Base-by-base conservation (phyloP, 1,284 basidiomycete species). In the Pyrrhoderma noxium region DNA sequence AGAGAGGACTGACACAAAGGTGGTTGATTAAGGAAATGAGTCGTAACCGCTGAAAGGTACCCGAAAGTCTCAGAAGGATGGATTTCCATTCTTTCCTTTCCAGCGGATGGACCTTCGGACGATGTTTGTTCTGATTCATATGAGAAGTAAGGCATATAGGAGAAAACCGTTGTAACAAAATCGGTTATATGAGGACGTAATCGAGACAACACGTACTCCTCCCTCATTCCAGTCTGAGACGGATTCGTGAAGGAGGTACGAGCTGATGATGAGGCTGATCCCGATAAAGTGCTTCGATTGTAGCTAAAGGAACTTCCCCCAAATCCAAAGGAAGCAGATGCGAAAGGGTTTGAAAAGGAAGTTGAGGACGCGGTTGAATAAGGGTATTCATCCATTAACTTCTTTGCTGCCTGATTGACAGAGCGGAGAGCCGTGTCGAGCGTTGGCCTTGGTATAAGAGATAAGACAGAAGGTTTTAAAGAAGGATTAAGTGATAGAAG, bases 141-240 rank as follows among this genome's bases (percentile, higher is more conserved):
- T 18, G 86, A 85, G 63, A 90, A 90, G 64, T 90, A 90, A 1
- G 85, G 85, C 44, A 90, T 76, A 61, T 89, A 90, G 7, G 88
- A 82, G 61, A 79, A 74, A 63, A 77, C 85, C 14, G 82, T 76
- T 2, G 86, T 75, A 27, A 83, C 78, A 57, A 88, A 90, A 47
- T 89, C 86, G 47, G 74, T 68, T 48, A 89, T 79, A 62, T 82
- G 80, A 18, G 84, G 82, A 49, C 80, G 75, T n/a, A 90, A 70
- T 52, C 87, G 76, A 16, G 80, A 85, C 31, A 80, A 65, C 57
- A 90, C 74, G 63, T 90, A 90, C 4, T 80, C 79, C 49, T 88
- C 82, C 54, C 87, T 80, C 85, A 89, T 90, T 39, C 76, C 75
- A n/a, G 60, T 58, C 40, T 70, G 57, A 13, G 58, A 44, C 25